Base-by-base conservation (phyloP, 768 basidiomycete genomes). In the Podaxis sp. region DNA sequence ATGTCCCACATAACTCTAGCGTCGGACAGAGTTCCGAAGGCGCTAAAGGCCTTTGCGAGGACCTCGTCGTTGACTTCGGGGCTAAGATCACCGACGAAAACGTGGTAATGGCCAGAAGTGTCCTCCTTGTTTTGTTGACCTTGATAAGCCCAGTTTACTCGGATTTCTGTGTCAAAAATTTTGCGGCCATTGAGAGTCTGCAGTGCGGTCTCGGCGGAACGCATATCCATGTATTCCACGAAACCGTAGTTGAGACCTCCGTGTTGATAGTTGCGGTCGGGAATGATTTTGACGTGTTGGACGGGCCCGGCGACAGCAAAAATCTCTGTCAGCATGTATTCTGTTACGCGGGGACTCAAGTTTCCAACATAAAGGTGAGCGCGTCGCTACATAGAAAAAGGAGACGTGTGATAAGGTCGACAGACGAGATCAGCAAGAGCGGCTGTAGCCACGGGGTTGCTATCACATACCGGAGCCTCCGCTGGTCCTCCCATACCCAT, bases 1-100 rank as follows among this genome's bases (percentile, higher is more conserved):
- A 98, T 98, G 73, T 99, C 97, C 96, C 96, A 98, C 96, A 98
- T 98, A 62, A 98, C 97, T 36, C 97, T 87, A 53, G 96, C 96
- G 74, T 99, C 97, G 55, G 93, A 95, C 77, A 99, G 83, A 63
- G 90, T 91, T 35, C 95, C 95, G 72, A 99, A 99, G 40, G 96
- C 96, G 68, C 86, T 88, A 81, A 99, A 99, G 5, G 97, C 97
- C 79, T 98, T 98, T 61, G 79, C 89, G 64, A 99, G 87, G 57
- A 98, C 93, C 16, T 95, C 95, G 69, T 99, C 97, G 73, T 94
- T 98, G 72, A 99, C 95, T 74, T 99, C 97, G 23, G 97, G 96
- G 67, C 91, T 94, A 68, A 99, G 91, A 79, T 99, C 97, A n/a
- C 97, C 97, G 64, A 98, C 96, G 75, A 99, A 99, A 69, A 99